Conservation (phyloP, 192 early-diverging fungal species). For the Coemansia sp. region DNA sequence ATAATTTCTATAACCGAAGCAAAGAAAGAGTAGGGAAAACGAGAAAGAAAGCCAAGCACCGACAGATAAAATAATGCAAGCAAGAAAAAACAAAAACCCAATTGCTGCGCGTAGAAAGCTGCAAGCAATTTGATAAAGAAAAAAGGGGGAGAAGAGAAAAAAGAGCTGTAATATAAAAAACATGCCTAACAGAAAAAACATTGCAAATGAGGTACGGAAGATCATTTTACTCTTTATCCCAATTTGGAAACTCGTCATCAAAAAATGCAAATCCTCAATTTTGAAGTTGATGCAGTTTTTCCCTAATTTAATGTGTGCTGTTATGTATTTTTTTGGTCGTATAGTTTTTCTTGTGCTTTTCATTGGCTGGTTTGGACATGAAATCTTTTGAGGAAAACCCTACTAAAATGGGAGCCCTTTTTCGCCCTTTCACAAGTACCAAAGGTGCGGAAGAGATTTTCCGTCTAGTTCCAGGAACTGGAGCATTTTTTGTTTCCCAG, state of each 20-base stretch:
- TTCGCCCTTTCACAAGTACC: no score
- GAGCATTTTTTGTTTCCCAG: no score
- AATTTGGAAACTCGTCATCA: background rate
- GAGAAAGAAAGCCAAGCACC: no score
- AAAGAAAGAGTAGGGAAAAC: no score
- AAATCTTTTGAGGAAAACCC: no score
- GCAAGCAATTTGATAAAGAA: background rate
- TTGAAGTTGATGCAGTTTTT: background rate
- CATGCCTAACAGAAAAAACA: background rate
- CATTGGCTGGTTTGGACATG: no score
- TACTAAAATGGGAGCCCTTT: no score
- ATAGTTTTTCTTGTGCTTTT: background rate
- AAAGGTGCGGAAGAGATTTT: no score
- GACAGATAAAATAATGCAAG: background rate
- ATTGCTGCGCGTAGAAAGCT: background rate
- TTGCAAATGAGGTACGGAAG: slow-evolving; percentile 10
- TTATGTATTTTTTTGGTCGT: background rate
- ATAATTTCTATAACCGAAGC: no score
- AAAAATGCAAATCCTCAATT: slow-evolving; percentile 8
- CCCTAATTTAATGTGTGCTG: background rate
- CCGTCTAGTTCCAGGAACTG: no score
- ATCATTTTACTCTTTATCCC: slow-evolving; percentile 4
- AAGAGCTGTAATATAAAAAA: background rate
- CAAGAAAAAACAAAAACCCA: background rate
- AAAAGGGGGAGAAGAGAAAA: background rate